Base-by-base conservation (phyloP, 148 eudicot species). In the Persicaria maculosa region DNA sequence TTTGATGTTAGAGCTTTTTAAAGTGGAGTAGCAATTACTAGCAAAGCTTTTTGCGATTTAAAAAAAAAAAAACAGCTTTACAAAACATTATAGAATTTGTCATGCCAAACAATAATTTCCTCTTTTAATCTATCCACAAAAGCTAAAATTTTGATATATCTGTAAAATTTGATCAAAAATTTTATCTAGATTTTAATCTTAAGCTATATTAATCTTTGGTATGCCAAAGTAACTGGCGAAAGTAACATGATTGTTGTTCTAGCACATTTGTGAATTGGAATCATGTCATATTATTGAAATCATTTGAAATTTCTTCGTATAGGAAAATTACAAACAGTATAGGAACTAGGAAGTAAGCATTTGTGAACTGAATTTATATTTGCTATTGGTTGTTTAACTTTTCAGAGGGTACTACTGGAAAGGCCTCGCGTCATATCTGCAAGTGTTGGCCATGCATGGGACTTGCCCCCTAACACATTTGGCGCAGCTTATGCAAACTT, bases 401-500 rank as follows among this genome's bases (percentile, higher is more conserved):
- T 76, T 65, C 80, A 93, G 98, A 89, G 76, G 36, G 84, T 95
- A 43, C 85, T 95, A 45, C 50, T 80, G 74, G 97, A 95, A 68
- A 85, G 90, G 67, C 98, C 98, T 11, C 91, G 96, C 48, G 90
- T 95, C 48, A 88, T 92, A 75, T 95, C 96, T 59, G 73, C 89
- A 52, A 88, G 84, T 44, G 97, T 95, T 6, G 84, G 88, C 11
- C 96, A 86, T 64, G 92, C 96, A 5, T 95, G 97, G 96, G 98
- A 95, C 80, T 84, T 95, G 68, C 97, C 98, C 1, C 80, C 86
- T 44, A 95, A 88, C 84, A 90, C 98, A 44, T 95, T 95, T 48
- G 96, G 98, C 69, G 96, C 97, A 22, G 96, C 98, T 25, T 93
- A 93, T 44, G 96, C 98, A 72, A 90, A 79, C 76, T 95, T 92